Evolutionary conservation across 306 rosid genomes (phyloP), one percentile per base, ranked within the genome.

Genomic region (Prunus davidiana): DNA sequence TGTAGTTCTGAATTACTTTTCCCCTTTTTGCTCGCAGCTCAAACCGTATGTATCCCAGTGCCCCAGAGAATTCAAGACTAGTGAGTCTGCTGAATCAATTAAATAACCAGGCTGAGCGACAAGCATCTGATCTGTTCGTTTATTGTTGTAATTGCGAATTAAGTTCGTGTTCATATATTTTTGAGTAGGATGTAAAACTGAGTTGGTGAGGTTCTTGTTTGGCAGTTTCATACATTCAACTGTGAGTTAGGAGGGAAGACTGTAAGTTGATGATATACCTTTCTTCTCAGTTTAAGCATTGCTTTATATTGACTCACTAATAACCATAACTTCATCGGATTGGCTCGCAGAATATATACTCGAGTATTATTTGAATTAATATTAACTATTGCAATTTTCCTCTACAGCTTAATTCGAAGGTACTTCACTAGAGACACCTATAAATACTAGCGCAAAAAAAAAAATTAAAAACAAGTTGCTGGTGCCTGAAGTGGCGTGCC

Each of bases 1-100:
- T 72, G 43, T 43, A 41, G 55, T 72, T 72, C 10, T 55, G n/a
- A 38, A 57, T 57, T 20, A 49, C 49, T 12, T 18, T 19, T 73
- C 22, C 12, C 12, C 0, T 50, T 60, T 19, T 38, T 69, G 49
- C 30, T 49, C 74, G 80, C 81, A 80, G 83, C 81, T 84, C 60
- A 84, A 74, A 64, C 76, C 87, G 14, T 84, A 84, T 54, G 85
- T 81, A 8, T 81, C 85, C 55, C 85, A 84, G 81, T 80, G 85
- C 62, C 82, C 84, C 13, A 73, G 22, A 65, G 87, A 80, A 41
- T 38, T 64, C 14, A 61, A 65, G 67, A 54, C 81, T 41, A 54
- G 71, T 7, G 74, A 73, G 20, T 45, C 76, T 47, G 34, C 70
- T 0, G 71, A 43, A 25, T 8, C 80, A 64, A 54, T 47, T 47